Base-by-base conservation (phyloP, 352 stramenopile genomes). In the Pythium aphanidermatum region DNA sequence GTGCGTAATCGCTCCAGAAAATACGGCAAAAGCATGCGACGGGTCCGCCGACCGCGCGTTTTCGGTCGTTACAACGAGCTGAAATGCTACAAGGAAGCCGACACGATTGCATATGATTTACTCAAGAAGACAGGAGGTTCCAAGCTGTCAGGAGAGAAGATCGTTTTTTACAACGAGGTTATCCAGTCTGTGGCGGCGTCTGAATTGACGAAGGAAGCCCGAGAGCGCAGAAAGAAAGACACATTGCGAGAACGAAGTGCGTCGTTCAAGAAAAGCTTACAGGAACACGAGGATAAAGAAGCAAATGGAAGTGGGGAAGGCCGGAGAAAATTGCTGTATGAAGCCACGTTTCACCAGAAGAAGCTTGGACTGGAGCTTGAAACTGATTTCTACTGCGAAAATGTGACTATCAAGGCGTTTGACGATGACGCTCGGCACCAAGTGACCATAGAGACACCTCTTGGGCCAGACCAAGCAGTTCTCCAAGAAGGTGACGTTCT, bases 61-160 rank as follows among this genome's bases (percentile, higher is more conserved):
- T 95, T 95, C 67, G 83, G 83, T 19, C 83, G 83, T 17, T 93
- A 92, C 60, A 93, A 92, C 35, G 81, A 95, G 35, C 70, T 95
- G 10, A 92, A 86, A 35, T 89, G 71, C 54, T 95, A 93, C 66
- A 92, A 92, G 46, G 81, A 95, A 67, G 81, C 78, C 4, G 83
- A 95, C 40, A 78, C 78, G 10, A 86, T 92, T 46, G 83, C 83
- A 14, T 90, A 92, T 42, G 79, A 92, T 42, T 44, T 95, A 46
- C 63, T 95, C 8, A 85, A 82, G 50, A 74, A 78, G 28, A 87
- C 81, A 0, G 79, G 74, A 2, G 80, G 80, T 6, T 39, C 67
- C 7, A 79, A 77, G 36, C 42, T 93, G 3, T 83, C 74, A 1
- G 65, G 72, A 3, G 81, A 92, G 48, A 93, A 95, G 49, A 90